phyloP scores from a whole-genome alignment of 2,329 filamentous ascomycete species.

The Fusarium xyrophilum region DNA sequence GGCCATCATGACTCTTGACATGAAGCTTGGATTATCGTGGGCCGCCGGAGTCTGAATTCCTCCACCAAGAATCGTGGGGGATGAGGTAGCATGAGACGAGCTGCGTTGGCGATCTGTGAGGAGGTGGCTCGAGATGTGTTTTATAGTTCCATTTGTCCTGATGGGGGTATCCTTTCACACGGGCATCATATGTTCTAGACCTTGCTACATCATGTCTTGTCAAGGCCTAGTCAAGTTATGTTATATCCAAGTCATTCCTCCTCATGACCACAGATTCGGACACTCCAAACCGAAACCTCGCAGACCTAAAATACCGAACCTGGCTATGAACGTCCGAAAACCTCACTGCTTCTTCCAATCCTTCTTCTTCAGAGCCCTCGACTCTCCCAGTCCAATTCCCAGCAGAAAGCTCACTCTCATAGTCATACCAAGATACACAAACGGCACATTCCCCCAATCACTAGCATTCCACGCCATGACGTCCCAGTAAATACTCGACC shows the following conservation, averaged over 20 bases:
- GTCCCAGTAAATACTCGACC: slow-evolving; percentile 68
- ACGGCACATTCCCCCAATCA: slow-evolving; percentile 72
- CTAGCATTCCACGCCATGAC: slow-evolving; percentile 69
- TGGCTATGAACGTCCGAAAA: not conserved
- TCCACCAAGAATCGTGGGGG: slow-evolving; percentile 35
- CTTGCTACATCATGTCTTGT: slow-evolving; percentile 7
- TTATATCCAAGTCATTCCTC: slow-evolving; percentile 2
- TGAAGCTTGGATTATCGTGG: slow-evolving; percentile 36
- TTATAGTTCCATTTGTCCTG: not conserved
- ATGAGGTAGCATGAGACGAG: slow-evolving; percentile 5
- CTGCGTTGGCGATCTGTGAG: not conserved
- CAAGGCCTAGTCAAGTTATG: slow-evolving; percentile 1
- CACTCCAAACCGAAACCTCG: slow-evolving; percentile 28
- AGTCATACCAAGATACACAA: slow-evolving; percentile 71
- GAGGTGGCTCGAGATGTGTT: not conserved
- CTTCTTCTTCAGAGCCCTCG: slow-evolving; percentile 38
- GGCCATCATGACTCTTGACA: slow-evolving; percentile 33
- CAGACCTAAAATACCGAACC: not conserved
- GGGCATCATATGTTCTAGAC: slow-evolving; percentile 2
- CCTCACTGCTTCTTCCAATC: slow-evolving; percentile 32
- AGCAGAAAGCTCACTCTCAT: slow-evolving; percentile 66
- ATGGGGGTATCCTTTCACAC: slow-evolving; percentile 16
- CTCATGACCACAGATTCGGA: slow-evolving; percentile 16
- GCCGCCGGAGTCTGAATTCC: slow-evolving; percentile 34
- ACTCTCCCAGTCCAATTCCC: slow-evolving; percentile 59